Conservation (phyloP, 2,329 filamentous ascomycete genomes). For the Coccinonectria pachysandricola region DNA sequence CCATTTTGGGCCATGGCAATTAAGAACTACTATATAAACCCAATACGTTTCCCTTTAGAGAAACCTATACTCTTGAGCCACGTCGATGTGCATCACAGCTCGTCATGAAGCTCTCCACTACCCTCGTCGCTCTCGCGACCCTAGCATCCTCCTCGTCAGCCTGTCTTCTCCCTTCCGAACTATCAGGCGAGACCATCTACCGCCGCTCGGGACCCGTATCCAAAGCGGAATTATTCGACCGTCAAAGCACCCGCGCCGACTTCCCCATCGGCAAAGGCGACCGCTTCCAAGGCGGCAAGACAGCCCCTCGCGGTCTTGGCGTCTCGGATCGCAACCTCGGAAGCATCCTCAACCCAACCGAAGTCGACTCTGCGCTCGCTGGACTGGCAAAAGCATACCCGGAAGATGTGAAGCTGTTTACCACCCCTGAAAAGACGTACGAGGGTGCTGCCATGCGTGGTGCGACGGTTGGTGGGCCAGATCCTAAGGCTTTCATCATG, state of each 20-base stretch:
- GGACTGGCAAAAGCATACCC: constrained; percentile 29
- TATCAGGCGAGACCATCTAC: constrained; percentile 7
- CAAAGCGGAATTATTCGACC: constrained; percentile 2
- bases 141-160: constrained; percentile 16
- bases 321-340: constrained; percentile 26
- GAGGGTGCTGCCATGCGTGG: constrained; percentile 30
- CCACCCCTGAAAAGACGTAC: constrained; percentile 33
- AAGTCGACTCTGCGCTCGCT: constrained; percentile 33
- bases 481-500: constrained; percentile 40
- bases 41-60: no score
- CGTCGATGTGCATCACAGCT: no score
- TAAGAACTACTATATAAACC: no score
- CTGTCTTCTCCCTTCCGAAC: constrained; percentile 30
- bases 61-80: no score
- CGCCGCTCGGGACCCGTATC: no score
- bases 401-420: constrained; percentile 28
- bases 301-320: constrained; percentile 23
- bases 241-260: constrained; percentile 14
- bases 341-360: constrained; percentile 34
- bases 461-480: constrained; percentile 32
- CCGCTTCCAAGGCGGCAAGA: constrained; percentile 29
- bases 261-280: constrained; percentile 32
- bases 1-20: no score
- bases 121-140: constrained; percentile 4
- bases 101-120: constrained; percentile 20